A percentile compares a stretch with the other conserved stretches of the same genome.
Conservation (phyloP, 441 rosid genomes). For the Pelargonium australe region DNA sequence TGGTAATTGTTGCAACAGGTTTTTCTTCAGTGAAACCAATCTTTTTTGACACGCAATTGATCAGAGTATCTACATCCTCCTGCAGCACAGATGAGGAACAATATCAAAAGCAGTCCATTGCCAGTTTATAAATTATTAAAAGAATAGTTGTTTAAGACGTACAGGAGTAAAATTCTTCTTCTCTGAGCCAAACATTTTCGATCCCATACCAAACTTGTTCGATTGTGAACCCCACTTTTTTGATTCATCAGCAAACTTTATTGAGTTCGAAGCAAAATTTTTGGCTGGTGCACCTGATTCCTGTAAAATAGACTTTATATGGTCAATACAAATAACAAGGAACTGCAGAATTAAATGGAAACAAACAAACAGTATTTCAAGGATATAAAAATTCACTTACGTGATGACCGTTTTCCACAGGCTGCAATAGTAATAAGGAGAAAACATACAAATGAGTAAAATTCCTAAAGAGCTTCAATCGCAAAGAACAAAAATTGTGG, state of each 20-base stretch:
- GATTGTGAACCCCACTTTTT: conserved; percentile 3
- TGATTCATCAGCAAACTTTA: background rate
- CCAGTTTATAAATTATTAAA: conserved; percentile 1
- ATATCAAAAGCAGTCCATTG: conserved; percentile 19
- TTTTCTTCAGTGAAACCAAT: conserved; percentile 69
- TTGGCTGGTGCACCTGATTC: conserved; percentile 21
- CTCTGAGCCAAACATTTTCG: conserved; percentile 5
- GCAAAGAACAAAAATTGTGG: conserved; percentile 14
- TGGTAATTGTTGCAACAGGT: conserved; percentile 80
- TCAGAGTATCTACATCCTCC: conserved; percentile 64
- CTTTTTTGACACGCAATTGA: conserved; percentile 50
- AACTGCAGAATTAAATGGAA: conserved; percentile 12
- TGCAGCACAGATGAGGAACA: conserved; percentile 33
- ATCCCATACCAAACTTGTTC: background rate
- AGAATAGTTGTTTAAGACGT: background rate
- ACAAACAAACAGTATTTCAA: background rate
- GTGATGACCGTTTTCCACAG: conserved; percentile 63
- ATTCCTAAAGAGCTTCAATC: conserved; percentile 5
- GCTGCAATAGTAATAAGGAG: conserved; percentile 40
- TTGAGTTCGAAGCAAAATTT: background rate
- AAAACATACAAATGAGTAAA: conserved; percentile 19
- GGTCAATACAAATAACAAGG: conserved; percentile 20
- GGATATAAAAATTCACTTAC: conserved; percentile 34
- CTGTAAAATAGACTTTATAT: conserved; percentile 35
- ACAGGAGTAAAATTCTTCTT: conserved; percentile 8